Evolutionary conservation across 257 asterid genomes (phyloP), one percentile per base, ranked within the genome.

Genomic region (Jasminum sambac): DNA sequence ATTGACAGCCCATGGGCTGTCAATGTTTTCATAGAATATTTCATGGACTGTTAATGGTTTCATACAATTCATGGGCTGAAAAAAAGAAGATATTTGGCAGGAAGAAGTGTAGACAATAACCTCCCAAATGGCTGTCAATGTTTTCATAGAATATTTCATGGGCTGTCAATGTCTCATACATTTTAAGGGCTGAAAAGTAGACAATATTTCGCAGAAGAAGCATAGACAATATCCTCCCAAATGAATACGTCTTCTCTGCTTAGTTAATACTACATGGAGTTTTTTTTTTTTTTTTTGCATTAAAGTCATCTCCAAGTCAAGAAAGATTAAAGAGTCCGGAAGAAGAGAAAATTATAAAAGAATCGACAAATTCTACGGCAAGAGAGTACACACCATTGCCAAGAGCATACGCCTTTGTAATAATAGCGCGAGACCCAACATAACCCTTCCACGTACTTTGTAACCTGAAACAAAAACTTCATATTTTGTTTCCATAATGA

Each of bases 381-480:
- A 73, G 57, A 73, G 8, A 70, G 63, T 69, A 84, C 96, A 67
- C 77, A 95, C 98, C 99, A 95, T 74, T 76, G 92, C 99, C 99
- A 95, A 5, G 99, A 95, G 88, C 98, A 88, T 79, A 95, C 99
- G 74, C 98, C 99, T 86, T 95, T 96, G 84, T 84, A 94, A 82
- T 94, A 94, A 83, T 94, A 94, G 81, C 95, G 96, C 89, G 95
- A 89, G 81, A 91, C 92, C 99, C 99, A 94, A 73, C 99, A 94
- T 74, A 94, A 76, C 37, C 99, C 99, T 83, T 91, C 99, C 76
- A 94, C 95, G 74, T 80, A 94, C 79, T 91, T 91, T 80, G 82
- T 82, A 61, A 94, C 96, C 98, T 91, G 89, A 81, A 84, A 77
- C 63, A 37, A 44, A 14, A 66, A 21, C 58, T 26, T 75, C 40